Evolutionary conservation across 2,329 filamentous ascomycete species (phyloP).

Genomic region (Aureobasidium zeae): DNA sequence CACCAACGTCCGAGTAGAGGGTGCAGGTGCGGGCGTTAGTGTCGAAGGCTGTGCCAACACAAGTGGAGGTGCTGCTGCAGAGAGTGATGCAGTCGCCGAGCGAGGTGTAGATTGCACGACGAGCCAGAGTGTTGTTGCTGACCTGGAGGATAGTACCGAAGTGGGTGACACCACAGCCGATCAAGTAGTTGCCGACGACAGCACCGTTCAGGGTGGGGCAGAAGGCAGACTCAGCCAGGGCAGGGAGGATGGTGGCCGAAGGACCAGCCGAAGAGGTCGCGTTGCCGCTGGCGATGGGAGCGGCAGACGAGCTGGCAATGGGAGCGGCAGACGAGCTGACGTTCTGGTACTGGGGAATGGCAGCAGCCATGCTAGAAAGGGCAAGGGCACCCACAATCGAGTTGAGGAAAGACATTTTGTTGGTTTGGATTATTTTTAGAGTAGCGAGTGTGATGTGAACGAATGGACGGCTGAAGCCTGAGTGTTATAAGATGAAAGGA

Average conservation of each 20-base stretch:
- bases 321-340: constrained; percentile 7
- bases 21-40: constrained; percentile 8
- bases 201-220: constrained; percentile 8
- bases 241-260: neutral
- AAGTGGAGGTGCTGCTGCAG: constrained; percentile 1
- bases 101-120: constrained; percentile 10
- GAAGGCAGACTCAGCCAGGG: constrained; percentile 9
- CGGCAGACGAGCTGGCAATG: constrained; percentile 2
- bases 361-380: constrained; percentile 6
- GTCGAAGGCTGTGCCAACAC: constrained; percentile 14
- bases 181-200: constrained; percentile 6
- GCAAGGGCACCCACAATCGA: constrained; percentile 9
- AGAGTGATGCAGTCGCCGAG: constrained; percentile 14
- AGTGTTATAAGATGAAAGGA: constrained; percentile 15
- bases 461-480: constrained; percentile 16
- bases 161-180: constrained; percentile 1
- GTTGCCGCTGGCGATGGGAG: neutral
- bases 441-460: constrained; percentile 12
- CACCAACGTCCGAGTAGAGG: constrained; percentile 14
- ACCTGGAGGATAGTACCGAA: constrained; percentile 11
- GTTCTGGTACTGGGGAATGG: constrained; percentile 15
- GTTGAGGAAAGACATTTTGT: constrained; percentile 16
- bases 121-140: constrained; percentile 6
- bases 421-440: constrained; percentile 12
- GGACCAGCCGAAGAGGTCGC: neutral